Base-by-base conservation (phyloP, 305 asterid species). In the Fraxinus greggii region DNA sequence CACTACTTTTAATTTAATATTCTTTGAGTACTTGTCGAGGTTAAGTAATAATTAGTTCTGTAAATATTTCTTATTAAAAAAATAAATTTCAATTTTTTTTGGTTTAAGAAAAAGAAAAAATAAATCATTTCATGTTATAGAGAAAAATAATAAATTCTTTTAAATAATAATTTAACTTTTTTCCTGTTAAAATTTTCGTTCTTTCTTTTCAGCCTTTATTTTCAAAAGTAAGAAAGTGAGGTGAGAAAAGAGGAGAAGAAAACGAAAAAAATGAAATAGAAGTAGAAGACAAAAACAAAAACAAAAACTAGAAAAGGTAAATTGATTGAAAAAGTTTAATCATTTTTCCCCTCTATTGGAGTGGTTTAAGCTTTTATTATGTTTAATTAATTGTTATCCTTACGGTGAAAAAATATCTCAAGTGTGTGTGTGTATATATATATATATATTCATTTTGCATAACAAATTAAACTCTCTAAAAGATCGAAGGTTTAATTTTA, bases 191-290 rank as follows among this genome's bases (percentile, higher is more conserved):
- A 78, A 36, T 74, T 77, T 82, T 83, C 83, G 75, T 76, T 72
- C 70, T 48, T 29, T 84, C 19, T 78, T 72, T 40, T 23, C 77
- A 78, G 35, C 69, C 77, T 28, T 75, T 21, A 80, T 75, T 82
- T 85, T 84, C 75, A 54, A 85, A 81, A 81, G 78, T 26, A 69
- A 69, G 61, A 74, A 82, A 79, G 84, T 75, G 80, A 82, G 54
- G 23, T 40, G 80, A 80, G 61, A 75, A 82, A 80, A 82, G 65
- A 40, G 72, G 56, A 54, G 78, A 80, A 70, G 81, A 73, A 36
- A 75, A 70, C 56, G 19, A 3, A 83, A 83, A 79, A 79, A 54
- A 72, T 29, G 61, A 85, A 76, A 79, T 67, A 78, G 76, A 89
- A 78, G 80, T 21, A 19, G 80, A 78, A 59, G 72, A 81, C 72